Base-by-base conservation (phyloP, 192 early-diverging fungal genomes). In the Coemansia sp. region DNA sequence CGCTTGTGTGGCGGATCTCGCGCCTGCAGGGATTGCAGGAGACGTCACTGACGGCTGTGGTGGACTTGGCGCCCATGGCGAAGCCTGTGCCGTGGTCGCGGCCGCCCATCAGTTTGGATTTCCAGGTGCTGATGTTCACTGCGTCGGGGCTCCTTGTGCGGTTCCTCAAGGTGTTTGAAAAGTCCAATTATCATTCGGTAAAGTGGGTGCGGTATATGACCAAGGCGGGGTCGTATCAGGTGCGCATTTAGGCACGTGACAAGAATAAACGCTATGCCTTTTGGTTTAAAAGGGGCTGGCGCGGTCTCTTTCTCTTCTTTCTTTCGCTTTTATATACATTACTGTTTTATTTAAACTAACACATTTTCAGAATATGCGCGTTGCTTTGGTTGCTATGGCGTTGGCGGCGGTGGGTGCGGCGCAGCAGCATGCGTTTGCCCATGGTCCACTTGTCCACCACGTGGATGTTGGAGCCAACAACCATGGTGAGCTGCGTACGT, bases 171-270 rank as follows among this genome's bases (percentile, higher is more conserved):
- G 91, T 98, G 25, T 97, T 96, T 85, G 97, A 98, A 65, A 94
- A 94, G 82, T 88, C 90, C 50, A 92, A 92, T 71, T 98, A 98
- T 74, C 88, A 94, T 66, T 91, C 91, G 72, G 94, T 98, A 49
- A 98, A 98, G 83, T 98, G 97, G 97, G 97, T 98, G 10, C 86
- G 97, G 41, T 98, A 98, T 78, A 92, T 96, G 92, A 96, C 97
- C 43, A 94, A 96, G 67, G 94, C 96, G 5, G 74, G 74, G 38
- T 77, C 74, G 64, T 77, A 82, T 56, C 67, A 77, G 56, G 76
- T 82, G 57, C 59, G 80, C 29, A 74, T 82, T 19, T 77, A 54
- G 54, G 6, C 26, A 54, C 41, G 41, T 45, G 41, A 12, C 14
- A 8, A 1, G 6, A 6, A 4, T 31, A 31, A 7, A 6, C 29